Evolutionary conservation across 352 stramenopile genomes (phyloP), one percentile per base, ranked within the genome.

Genomic region (Phytopythium oedochilum): DNA sequence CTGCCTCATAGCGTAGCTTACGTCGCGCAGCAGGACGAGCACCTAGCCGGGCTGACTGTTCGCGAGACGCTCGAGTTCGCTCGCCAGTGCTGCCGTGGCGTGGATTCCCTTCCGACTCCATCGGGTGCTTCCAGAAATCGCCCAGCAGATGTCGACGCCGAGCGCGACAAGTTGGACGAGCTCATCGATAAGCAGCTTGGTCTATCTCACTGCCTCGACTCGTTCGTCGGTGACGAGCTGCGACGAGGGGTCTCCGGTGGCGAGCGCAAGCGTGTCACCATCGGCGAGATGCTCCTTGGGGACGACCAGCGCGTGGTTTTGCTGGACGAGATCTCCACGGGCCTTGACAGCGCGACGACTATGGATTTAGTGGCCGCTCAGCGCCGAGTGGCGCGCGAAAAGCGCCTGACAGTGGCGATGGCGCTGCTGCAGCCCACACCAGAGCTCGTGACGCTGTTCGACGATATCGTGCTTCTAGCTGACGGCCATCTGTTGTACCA

Each of bases 361-460:
- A 76, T 73, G 38, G 75, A 83, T 38, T 81, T 86, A 49, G 36
- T 78, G 39, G 62, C 58, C 32, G 59, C 51, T 2, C 45, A 75
- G n/a, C 58, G 63, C 2, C 66, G 22, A 73, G 46, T 71, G 67
- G 48, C 73, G 65, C 34, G 83, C 63, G 56, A 68, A 17, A 66
- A 61, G 36, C 55, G 32, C 43, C 81, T 46, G 32, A 71, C 74
- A 1, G 55, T 61, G 25, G 49, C 76, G 18, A 56, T 81, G 20
- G 68, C 75, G 6, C 61, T 88, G 12, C 59, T 86, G 28, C 79
- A 90, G 55, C 79, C 79, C 2, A 79, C 78, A 8, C 94, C 96
- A 0, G 96, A 99, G 66, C 92, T 97, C 9, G 88, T 97, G 12
- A 85, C 88, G 40, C 70, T 97, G 17, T 98, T 99, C 64, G 96